Evolutionary conservation across 768 basidiomycete species (phyloP).

Genomic region (Hygrophoropsis aurantiaca): DNA sequence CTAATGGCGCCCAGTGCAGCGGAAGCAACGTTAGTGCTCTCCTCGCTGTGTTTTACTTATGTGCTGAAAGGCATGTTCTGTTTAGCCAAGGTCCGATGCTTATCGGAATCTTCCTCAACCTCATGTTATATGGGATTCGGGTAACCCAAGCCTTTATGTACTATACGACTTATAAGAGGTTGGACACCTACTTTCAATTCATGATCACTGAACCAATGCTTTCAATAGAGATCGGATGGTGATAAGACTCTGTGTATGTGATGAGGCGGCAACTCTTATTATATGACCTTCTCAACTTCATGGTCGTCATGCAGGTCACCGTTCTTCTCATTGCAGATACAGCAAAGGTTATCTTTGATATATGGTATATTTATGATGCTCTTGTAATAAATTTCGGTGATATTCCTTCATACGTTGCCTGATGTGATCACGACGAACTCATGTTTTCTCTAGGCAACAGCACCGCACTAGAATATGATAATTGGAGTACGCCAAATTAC

Average conservation of each 20-base stretch:
- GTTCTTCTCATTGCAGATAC: slow-evolving; percentile 50
- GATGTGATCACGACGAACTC: no score
- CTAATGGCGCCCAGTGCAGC: no score
- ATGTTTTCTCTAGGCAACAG: neutral
- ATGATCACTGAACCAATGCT: neutral
- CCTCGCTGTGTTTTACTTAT: no score
- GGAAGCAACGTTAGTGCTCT: no score
- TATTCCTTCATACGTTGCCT: no score
- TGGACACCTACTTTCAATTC: slow-evolving; percentile 6
- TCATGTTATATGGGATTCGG: slow-evolving; percentile 40
- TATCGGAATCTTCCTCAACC: slow-evolving; percentile 11
- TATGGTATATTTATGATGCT: slow-evolving; percentile 46
- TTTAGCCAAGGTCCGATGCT: slow-evolving; percentile 24
- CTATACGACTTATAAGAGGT: slow-evolving; percentile 41
- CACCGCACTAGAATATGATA: slow-evolving; percentile 25
- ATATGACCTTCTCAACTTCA: neutral
- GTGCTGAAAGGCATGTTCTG: no score
- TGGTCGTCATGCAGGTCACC: slow-evolving; percentile 37
- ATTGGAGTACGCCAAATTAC: slow-evolving; percentile 17
- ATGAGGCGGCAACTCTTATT: neutral
- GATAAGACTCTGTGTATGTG: slow-evolving; percentile 46
- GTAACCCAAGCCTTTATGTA: slow-evolving; percentile 49
- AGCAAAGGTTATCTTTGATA: slow-evolving; percentile 43
- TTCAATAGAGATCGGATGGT: slow-evolving; percentile 39
- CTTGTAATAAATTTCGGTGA: slow-evolving; percentile 48